These are phyloP conservation scores for Euptelea pleiosperma DNA, from an alignment of 164 flowering plant genomes.

Conservation along the genomic window DNA sequence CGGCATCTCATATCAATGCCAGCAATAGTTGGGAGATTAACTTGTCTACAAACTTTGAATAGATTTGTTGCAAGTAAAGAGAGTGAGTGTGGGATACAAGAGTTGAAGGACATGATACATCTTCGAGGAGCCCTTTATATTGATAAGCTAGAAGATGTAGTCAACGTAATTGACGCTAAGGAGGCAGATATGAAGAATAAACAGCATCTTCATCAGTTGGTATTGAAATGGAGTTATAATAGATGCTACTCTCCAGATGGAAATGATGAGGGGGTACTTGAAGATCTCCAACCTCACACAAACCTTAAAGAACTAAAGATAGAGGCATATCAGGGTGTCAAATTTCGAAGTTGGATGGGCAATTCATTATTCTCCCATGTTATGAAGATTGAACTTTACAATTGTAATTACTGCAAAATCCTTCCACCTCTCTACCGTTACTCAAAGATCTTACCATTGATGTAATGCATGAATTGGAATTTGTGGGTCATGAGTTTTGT, in stretches of 20 bases:
- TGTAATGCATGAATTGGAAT: background rate
- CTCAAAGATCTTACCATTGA: constrained; percentile 3
- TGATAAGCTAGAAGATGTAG: constrained; percentile 7
- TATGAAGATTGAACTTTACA: background rate
- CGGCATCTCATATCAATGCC: constrained; percentile 6
- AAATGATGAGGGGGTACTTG: constrained; percentile 2
- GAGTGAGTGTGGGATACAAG: too few relatives aligned
- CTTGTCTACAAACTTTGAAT: constrained; percentile 5
- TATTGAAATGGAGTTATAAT: background rate
- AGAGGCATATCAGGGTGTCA: background rate
- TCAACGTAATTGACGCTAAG: too few relatives aligned
- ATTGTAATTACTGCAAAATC: too few relatives aligned
- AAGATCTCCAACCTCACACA: constrained; percentile 10
- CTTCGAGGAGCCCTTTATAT: constrained; percentile 1
- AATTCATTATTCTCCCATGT: constrained; percentile 3
- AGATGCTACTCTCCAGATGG: background rate
- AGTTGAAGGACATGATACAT: too few relatives aligned
- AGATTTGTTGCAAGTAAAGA: too few relatives aligned
- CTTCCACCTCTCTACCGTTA: background rate
- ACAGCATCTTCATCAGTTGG: too few relatives aligned
- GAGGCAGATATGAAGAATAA: too few relatives aligned
- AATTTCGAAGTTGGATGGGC: constrained; percentile 7
- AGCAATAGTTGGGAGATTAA: background rate
- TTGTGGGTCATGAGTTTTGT: background rate
- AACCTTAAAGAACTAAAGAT: constrained; percentile 1